These are phyloP conservation scores for Podila horticola DNA, from an alignment of 192 early-diverging fungal species.

Conservation along the genomic window DNA sequence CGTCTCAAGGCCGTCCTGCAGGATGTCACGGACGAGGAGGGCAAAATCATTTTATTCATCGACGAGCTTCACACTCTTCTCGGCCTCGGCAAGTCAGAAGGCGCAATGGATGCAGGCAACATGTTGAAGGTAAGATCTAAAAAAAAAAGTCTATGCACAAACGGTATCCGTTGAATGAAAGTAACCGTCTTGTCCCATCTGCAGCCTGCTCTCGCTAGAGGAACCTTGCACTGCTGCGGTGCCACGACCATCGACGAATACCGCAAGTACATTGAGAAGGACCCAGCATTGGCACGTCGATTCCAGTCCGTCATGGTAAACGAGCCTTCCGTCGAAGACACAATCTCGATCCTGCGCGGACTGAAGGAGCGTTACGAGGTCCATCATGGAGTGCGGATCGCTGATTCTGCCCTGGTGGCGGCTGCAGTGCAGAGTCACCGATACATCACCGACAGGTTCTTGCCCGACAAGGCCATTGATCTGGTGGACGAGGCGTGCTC, in stretches of 20 bases:
- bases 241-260: slow-evolving; percentile 87
- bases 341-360: slow-evolving; percentile 81
- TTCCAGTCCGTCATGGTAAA: slow-evolving; percentile 81
- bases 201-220: slow-evolving; percentile 77
- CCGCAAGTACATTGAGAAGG: slow-evolving; percentile 79
- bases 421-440: slow-evolving; percentile 79
- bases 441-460: slow-evolving; percentile 76
- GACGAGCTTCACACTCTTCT: slow-evolving; percentile 84
- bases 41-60: slow-evolving; percentile 83
- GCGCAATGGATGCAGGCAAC: slow-evolving; percentile 83
- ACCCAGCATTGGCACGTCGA: slow-evolving; percentile 79
- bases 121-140: slow-evolving; percentile 78
- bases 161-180: too few relatives aligned
- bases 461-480: slow-evolving; percentile 88
- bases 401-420: slow-evolving; percentile 75
- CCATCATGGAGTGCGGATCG: slow-evolving; percentile 82
- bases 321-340: slow-evolving; percentile 77
- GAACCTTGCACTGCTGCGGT: slow-evolving; percentile 76
- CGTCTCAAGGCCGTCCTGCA: slow-evolving; percentile 78
- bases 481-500: slow-evolving; percentile 85
- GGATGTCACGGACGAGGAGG: slow-evolving; percentile 75
- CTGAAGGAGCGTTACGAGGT: slow-evolving; percentile 83
- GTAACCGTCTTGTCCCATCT: too few relatives aligned
- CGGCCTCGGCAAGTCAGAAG: slow-evolving; percentile 80
- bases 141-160: too few relatives aligned